Evolutionary conservation across 148 eudicot genomes (phyloP), one percentile per base, ranked within the genome.

Genomic region (Rhododendron vialii): DNA sequence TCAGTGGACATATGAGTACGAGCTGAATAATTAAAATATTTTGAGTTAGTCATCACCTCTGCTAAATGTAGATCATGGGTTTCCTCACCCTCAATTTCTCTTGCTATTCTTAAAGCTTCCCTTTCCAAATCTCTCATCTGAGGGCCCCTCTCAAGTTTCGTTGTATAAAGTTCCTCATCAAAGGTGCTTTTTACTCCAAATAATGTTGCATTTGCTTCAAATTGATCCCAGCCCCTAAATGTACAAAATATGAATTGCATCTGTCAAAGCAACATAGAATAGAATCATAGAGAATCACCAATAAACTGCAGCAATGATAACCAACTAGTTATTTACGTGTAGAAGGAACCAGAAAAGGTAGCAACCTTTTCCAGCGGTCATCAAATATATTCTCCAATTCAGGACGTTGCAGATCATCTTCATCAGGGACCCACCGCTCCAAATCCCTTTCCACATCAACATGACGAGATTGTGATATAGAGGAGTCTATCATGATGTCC

Each of bases 111-210:
- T 88, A 85, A 80, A 69, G 99, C 99, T 88, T 92, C 93, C 87
- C 85, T 96, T 87, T 98, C 99, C 84, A 93, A 87, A 83, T 95
- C 96, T 90, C 95, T 92, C 91, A 73, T 95, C 81, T 93, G 95
- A 81, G 98, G 98, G 38, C 98, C 99, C 90, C 85, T 94, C 84
- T 95, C 96, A 83, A 98, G 96, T 88, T 93, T 98, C 69, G 99
- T 98, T n/a, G 98, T 98, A 90, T 98, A 98, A 67, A 98, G 94
- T 18, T 98, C 99, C 93, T 98, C 99, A 82, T 98, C 87, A 67
- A 98, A 98, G 78, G 99, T 98, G 91, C 99, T 98, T 83, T 92
- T 95, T 5, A 98, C 98, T 79, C 99, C 99, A 90, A 98, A 98
- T 75, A 98, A 88, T 47, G 93, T 80, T 92, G 92, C 98, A 86